A percentile compares a stretch with the other conserved stretches of the same genome.
These are phyloP conservation scores for Guillardia theta DNA, from an alignment of 78 protist genomes.

Conservation along the genomic window DNA sequence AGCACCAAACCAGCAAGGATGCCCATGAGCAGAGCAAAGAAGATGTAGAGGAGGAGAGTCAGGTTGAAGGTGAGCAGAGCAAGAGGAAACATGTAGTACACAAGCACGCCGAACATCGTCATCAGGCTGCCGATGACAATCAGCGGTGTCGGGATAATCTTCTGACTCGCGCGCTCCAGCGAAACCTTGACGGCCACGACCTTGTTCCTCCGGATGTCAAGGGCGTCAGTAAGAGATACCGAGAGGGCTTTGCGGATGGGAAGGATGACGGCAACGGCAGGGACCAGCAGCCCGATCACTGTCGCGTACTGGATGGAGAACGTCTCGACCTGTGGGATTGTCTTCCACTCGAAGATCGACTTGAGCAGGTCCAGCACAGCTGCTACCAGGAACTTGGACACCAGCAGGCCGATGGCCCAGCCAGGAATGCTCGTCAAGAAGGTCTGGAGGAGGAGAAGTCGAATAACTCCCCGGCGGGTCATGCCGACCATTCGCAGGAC, in stretches of 20 bases:
- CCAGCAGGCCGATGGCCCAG: constrained; percentile 74
- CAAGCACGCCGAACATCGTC: not conserved
- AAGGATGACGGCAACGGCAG: constrained; percentile 64
- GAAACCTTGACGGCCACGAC: constrained; percentile 67
- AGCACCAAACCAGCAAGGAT: constrained; percentile 75
- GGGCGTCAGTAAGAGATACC: constrained; percentile 63
- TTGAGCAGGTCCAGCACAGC: not conserved
- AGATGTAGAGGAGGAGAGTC: constrained; percentile 77
- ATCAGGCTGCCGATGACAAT: not conserved
- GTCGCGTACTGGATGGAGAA: constrained; percentile 59
- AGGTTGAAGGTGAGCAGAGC: constrained; percentile 77
- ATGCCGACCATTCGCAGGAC: constrained; percentile 80
- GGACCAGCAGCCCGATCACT: constrained; percentile 74
- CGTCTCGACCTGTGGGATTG: not conserved
- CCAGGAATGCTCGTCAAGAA: constrained; percentile 81
- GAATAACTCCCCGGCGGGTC: constrained; percentile 64
- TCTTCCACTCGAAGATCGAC: constrained; percentile 23
- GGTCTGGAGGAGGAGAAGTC: constrained; percentile 71
- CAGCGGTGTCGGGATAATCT: not conserved
- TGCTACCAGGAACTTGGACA: not conserved
- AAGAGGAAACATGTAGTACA: constrained; percentile 86
- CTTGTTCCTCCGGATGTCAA: constrained; percentile 70
- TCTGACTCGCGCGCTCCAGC: constrained; percentile 65
- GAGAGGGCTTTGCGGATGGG: constrained; percentile 83
- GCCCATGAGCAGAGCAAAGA: constrained; percentile 77